Evolutionary conservation across 23 red algal genomes (phyloP), one percentile per base, ranked within the genome.

Genomic region (Agarophyton chilense): DNA sequence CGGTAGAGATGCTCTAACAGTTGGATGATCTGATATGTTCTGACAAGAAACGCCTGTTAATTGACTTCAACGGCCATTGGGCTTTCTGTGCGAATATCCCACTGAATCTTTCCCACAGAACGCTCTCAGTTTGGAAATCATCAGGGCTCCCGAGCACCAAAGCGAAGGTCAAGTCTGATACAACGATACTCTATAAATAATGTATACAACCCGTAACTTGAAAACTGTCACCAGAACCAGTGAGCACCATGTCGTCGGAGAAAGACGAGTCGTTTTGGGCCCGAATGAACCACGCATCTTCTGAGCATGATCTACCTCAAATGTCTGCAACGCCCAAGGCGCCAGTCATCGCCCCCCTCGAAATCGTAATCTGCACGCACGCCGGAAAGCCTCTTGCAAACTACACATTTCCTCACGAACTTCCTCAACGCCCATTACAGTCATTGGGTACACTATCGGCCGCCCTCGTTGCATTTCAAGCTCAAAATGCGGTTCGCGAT

Each of bases 361-460:
- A 85, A 71, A 42, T 91, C 57, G 28, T 91, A 36, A 72, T 91
- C 52, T 72, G 72, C 73, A 82, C 76, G 4, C 74, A 41, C 12
- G 88, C 88, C 13, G 88, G 88, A 12, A 91, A 91, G 75, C 88
- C 88, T n/a, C 64, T 91, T n/a, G 19, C 65, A 25, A 35, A 82
- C 77, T 82, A 47, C 49, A 8, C 52, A 3, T 73, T 71, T 61
- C 50, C 47, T 29, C 65, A 6, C 42, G 33, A 64, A 29, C 13
- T 36, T 29, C 64, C 83, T 21, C 60, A 22, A 35, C 70, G 71
- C 7, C 70, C 86, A 0, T 49, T 58, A 12, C 73, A 90, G 24
- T 66, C 81, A 42, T 6, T 80, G n/a, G 7, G 41, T 35, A 54
- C 81, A 26, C 61, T 91, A 29, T 70, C 88, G 14, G 88, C 88